phyloP scores from a whole-genome alignment of 441 rosid genomes.

The Gossypium schwendimanii region DNA sequence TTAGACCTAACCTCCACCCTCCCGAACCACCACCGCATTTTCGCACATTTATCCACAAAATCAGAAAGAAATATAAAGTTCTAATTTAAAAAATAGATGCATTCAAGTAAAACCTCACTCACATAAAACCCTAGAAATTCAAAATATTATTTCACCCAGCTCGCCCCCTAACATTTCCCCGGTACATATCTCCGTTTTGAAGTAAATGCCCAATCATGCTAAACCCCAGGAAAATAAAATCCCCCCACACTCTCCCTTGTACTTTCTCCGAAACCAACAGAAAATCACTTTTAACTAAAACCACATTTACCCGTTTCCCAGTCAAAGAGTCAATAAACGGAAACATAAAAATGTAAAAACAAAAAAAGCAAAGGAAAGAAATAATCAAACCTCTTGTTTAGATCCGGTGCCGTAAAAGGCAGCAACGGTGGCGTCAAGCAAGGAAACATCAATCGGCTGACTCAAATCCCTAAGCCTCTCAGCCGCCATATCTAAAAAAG shows the following conservation, averaged over 20 bases:
- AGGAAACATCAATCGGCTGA: constrained; percentile 83
- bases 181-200: neutral
- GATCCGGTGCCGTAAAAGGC: constrained; percentile 99
- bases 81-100: neutral
- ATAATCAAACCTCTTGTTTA: constrained; percentile 79
- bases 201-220: constrained; percentile 1
- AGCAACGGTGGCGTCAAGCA: constrained; percentile 96
- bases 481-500: constrained; percentile 66
- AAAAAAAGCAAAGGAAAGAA: constrained; percentile 6
- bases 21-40: neutral
- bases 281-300: neutral
- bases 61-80: neutral
- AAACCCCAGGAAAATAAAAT: constrained; percentile 19
- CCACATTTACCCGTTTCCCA: neutral
- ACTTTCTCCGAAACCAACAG: constrained; percentile 5
- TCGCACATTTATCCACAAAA: neutral
- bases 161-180: neutral
- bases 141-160: neutral
- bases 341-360: neutral
- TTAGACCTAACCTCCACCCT: neutral
- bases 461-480: constrained; percentile 96
- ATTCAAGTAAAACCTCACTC: neutral
- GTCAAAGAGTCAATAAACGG: neutral
- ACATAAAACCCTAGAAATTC: neutral
- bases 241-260: constrained; percentile 5